Conservation (phyloP, 225 moss, liverwort and hornwort species). For the Rhytidiadelphus loreus region DNA sequence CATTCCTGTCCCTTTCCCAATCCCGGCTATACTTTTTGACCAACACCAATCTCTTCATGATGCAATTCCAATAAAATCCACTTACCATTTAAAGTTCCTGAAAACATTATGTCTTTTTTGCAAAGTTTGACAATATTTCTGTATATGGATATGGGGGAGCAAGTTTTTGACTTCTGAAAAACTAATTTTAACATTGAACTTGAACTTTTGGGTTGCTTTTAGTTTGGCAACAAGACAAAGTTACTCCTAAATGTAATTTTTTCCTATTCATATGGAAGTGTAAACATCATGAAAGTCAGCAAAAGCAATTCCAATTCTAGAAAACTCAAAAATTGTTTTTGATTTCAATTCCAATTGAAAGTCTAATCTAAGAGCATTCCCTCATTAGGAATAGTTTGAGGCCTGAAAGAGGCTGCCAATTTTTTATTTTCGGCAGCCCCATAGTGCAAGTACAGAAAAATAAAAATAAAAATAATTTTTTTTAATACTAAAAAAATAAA, state of each 20-base stretch:
- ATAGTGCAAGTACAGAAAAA: too few species aligned
- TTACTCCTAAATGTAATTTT: background rate
- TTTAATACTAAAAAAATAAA: too few species aligned
- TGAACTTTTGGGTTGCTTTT: background rate
- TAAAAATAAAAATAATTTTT: too few species aligned
- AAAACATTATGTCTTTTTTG: too few species aligned
- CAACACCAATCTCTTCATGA: too few species aligned
- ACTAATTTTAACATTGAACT: background rate
- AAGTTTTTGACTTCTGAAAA: fast-evolving
- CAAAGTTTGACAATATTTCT: background rate
- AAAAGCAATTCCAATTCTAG: fast-evolving
- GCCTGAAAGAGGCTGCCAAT: too few species aligned
- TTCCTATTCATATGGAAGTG: background rate
- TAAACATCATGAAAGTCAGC: fast-evolving
- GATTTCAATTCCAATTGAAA: background rate
- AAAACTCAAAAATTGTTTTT: background rate
- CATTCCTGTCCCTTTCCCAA: too few species aligned
- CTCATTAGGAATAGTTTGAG: too few species aligned
- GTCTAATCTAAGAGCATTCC: background rate
- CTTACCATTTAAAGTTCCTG: fast-evolving
- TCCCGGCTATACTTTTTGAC: too few species aligned
- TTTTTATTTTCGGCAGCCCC: too few species aligned
- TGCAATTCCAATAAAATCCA: background rate
- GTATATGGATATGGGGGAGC: background rate
- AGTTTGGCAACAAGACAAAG: background rate